Percentiles rank a stretch among this genome's conserved stretches.
phyloP scores from a whole-genome alignment of 2,329 filamentous ascomycete genomes.

The Trichophyton benhamiae region DNA sequence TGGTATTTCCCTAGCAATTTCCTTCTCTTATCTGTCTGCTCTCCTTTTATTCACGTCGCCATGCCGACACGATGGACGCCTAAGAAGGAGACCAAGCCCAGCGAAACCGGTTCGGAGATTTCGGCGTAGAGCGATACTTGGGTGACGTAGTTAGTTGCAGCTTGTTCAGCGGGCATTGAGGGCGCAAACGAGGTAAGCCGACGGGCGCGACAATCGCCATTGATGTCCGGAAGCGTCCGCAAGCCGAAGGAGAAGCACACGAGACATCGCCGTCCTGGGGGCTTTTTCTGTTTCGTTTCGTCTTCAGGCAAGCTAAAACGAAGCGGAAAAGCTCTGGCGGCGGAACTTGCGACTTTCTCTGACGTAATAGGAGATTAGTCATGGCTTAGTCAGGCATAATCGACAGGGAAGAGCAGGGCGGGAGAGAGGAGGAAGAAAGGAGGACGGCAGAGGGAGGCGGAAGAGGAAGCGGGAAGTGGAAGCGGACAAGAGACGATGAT shows the following conservation, averaged over 20 bases:
- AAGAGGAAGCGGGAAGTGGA: background rate
- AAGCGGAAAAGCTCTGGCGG: background rate
- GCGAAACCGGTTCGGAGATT: constrained; percentile 1
- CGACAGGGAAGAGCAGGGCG: background rate
- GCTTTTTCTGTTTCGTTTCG: too few relatives aligned
- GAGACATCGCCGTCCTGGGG: background rate
- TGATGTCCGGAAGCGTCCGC: background rate
- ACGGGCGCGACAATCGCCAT: background rate
- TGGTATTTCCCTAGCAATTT: background rate
- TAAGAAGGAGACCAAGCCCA: background rate
- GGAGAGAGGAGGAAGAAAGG: background rate
- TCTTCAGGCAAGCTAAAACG: too few relatives aligned
- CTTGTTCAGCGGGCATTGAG: background rate
- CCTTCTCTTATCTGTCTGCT: background rate
- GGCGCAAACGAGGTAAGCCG: background rate
- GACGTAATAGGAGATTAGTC: background rate
- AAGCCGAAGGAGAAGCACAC: background rate
- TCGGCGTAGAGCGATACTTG: background rate
- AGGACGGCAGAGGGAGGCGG: background rate
- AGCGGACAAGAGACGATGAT: background rate
- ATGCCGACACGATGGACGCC: background rate
- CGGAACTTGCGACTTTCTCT: background rate
- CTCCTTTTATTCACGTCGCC: background rate
- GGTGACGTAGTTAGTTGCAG: background rate
- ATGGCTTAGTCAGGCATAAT: background rate